Evolutionary conservation across 2,329 filamentous ascomycete genomes (phyloP).

Genomic region (Aspergillus alliaceus): DNA sequence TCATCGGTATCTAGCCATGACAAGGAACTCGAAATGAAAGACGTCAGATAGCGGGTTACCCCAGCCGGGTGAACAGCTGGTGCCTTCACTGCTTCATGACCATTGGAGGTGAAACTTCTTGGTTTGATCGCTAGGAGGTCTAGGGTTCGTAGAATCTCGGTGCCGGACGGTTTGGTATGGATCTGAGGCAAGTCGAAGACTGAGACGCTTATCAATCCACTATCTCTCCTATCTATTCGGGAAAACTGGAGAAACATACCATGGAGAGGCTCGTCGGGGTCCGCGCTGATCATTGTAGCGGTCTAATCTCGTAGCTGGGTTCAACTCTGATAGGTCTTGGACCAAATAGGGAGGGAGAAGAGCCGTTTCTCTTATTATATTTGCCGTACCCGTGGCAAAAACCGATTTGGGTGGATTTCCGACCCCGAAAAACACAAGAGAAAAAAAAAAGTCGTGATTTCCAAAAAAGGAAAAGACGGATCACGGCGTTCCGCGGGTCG

Average conservation of each 20-base stretch:
- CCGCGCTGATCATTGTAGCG: slow-evolving; percentile 33
- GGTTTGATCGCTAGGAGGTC: slow-evolving; percentile 65
- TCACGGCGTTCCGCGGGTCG: slow-evolving; percentile 28
- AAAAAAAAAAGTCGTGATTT: slow-evolving; percentile 30
- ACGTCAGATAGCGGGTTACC: slow-evolving; percentile 48
- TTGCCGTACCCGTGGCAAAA: slow-evolving; percentile 16
- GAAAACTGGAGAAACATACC: slow-evolving; percentile 27
- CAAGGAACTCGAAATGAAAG: slow-evolving; percentile 47
- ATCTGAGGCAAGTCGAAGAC: slow-evolving; percentile 79
- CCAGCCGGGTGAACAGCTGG: slow-evolving; percentile 40
- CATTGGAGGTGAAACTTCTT: slow-evolving; percentile 42
- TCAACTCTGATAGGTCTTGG: neutral
- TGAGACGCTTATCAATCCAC: slow-evolving; percentile 41
- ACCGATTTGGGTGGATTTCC: slow-evolving; percentile 13
- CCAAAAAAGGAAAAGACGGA: slow-evolving; percentile 33
- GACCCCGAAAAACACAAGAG: slow-evolving; percentile 22
- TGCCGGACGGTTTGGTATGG: slow-evolving; percentile 70
- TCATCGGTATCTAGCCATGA: slow-evolving; percentile 48
- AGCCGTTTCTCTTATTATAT: slow-evolving; percentile 8
- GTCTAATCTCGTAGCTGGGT: neutral
- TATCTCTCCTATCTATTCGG: slow-evolving; percentile 21
- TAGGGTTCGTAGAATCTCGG: slow-evolving; percentile 65
- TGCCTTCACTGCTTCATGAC: slow-evolving; percentile 26
- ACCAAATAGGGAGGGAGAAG: neutral
- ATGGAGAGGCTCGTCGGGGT: slow-evolving; percentile 39